These are phyloP conservation scores for Globisporangium viniferum DNA, from an alignment of 352 stramenopile species.

Conservation along the genomic window DNA sequence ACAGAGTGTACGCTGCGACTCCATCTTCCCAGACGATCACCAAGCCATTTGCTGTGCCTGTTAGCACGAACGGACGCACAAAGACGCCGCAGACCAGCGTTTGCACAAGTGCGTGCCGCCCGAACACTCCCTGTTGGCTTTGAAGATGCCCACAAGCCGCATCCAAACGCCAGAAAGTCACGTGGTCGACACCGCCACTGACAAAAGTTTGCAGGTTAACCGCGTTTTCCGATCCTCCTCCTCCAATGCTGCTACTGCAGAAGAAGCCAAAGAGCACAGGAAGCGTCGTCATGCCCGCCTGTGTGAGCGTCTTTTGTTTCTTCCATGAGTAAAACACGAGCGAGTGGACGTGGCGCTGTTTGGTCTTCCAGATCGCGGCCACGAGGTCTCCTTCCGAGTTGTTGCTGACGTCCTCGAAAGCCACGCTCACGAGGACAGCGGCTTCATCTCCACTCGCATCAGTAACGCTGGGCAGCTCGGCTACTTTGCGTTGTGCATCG, in stretches of 20 bases:
- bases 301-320: slow-evolving; percentile 21
- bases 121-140: slow-evolving; percentile 62
- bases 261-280: slow-evolving; percentile 67
- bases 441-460: not conserved
- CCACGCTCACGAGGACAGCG: slow-evolving; percentile 22
- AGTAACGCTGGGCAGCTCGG: slow-evolving; percentile 21
- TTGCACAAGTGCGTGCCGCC: slow-evolving; percentile 53
- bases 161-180: slow-evolving; percentile 63
- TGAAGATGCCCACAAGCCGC: slow-evolving; percentile 41
- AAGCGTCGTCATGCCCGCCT: slow-evolving; percentile 45
- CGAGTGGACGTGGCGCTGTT: slow-evolving; percentile 32
- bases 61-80: slow-evolving; percentile 48
- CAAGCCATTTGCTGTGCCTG: slow-evolving; percentile 41
- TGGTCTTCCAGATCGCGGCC: slow-evolving; percentile 50
- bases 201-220: slow-evolving; percentile 32
- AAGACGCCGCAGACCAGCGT: slow-evolving; percentile 40
- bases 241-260: not conserved
- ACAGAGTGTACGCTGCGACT: slow-evolving; percentile 43
- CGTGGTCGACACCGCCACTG: slow-evolving; percentile 63
- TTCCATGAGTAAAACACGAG: slow-evolving; percentile 49
- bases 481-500: slow-evolving; percentile 30
- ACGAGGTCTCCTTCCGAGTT: slow-evolving; percentile 34
- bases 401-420: slow-evolving; percentile 23
- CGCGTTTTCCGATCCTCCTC: not conserved
- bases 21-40: slow-evolving; percentile 59